A percentile compares a stretch with the other conserved stretches of the same genome.
phyloP scores from a whole-genome alignment of 371 early-diverging fungal species.

The Apophysomyces variabilis region DNA sequence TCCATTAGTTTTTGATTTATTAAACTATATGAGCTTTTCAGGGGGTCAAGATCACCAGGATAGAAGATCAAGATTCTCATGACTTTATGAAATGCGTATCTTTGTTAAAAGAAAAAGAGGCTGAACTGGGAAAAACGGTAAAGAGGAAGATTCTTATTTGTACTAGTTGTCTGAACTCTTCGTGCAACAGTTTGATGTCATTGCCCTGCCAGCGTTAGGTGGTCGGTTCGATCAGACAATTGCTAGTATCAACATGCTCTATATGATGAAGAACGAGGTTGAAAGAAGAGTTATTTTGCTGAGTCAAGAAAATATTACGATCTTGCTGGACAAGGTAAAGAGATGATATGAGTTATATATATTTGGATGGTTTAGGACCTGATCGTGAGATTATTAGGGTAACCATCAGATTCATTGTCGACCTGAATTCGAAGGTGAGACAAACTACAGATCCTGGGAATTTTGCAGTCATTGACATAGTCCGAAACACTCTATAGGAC shows the following conservation, averaged over 20 bases:
- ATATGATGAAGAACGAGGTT: slow-evolving; percentile 48
- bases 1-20: not conserved
- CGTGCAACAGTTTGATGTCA: slow-evolving; percentile 54
- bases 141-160: not conserved
- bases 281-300: slow-evolving; percentile 64
- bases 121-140: slow-evolving; percentile 27
- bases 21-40: slow-evolving; percentile 14
- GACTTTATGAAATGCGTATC: slow-evolving; percentile 88
- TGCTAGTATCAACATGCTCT: slow-evolving; percentile 74
- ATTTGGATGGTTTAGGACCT: not conserved
- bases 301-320: slow-evolving; percentile 74
- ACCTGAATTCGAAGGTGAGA: slow-evolving; percentile 64
- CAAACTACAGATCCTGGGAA: not conserved
- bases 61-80: slow-evolving; percentile 72
- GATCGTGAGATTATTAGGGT: slow-evolving; percentile 44
- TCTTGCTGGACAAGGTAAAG: slow-evolving; percentile 71
- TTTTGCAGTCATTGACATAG: not conserved
- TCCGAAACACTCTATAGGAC: slow-evolving; percentile 47
- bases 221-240: slow-evolving; percentile 94
- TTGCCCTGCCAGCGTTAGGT: slow-evolving; percentile 83
- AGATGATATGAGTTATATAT: not conserved
- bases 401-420: slow-evolving; percentile 70
- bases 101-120: slow-evolving; percentile 40
- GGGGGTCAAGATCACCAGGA: slow-evolving; percentile 57
- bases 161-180: not conserved